phyloP scores from a whole-genome alignment of 1,284 basidiomycete genomes.

The Meira nashicola region DNA sequence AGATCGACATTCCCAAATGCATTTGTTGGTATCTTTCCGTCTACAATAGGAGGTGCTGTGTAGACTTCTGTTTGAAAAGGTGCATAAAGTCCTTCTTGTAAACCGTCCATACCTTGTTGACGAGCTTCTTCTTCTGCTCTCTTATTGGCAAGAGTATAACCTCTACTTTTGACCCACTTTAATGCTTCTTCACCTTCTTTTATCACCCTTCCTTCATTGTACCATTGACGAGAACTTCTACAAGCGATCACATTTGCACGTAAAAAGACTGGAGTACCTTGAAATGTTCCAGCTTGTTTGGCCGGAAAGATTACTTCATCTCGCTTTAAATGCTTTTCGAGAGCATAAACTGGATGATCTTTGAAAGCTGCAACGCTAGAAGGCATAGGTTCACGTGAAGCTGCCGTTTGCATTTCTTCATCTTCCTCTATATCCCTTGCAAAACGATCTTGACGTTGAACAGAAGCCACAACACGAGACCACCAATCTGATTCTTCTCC shows the following conservation, averaged over 20 bases:
- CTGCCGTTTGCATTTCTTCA: constrained; percentile 75
- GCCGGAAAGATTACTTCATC: constrained; percentile 80
- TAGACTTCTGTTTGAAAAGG: constrained; percentile 80
- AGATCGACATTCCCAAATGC: constrained; percentile 95
- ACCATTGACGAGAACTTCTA: constrained; percentile 91
- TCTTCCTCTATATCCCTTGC: constrained; percentile 90
- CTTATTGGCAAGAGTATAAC: constrained; percentile 74
- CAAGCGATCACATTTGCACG: constrained; percentile 75
- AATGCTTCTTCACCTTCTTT: constrained; percentile 73
- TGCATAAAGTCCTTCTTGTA: constrained; percentile 71
- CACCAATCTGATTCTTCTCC: constrained; percentile 73
- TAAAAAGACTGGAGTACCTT: constrained; percentile 87
- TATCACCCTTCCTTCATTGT: constrained; percentile 75
- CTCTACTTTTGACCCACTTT: constrained; percentile 82
- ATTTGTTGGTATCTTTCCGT: constrained; percentile 92
- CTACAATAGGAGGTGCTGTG: constrained; percentile 68
- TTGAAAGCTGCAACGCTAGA: constrained; percentile 86
- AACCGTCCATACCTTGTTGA: constrained; percentile 53
- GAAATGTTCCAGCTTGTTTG: constrained; percentile 77
- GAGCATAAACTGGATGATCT: constrained; percentile 86
- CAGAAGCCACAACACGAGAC: constrained; percentile 53
- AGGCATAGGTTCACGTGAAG: constrained; percentile 89
- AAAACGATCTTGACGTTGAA: constrained; percentile 54
- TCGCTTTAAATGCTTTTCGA: constrained; percentile 80
- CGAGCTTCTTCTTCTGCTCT: constrained; percentile 74